Evolutionary conservation across 768 basidiomycete genomes (phyloP), one percentile per base, ranked within the genome.

Genomic region (Cubamyces sp.): DNA sequence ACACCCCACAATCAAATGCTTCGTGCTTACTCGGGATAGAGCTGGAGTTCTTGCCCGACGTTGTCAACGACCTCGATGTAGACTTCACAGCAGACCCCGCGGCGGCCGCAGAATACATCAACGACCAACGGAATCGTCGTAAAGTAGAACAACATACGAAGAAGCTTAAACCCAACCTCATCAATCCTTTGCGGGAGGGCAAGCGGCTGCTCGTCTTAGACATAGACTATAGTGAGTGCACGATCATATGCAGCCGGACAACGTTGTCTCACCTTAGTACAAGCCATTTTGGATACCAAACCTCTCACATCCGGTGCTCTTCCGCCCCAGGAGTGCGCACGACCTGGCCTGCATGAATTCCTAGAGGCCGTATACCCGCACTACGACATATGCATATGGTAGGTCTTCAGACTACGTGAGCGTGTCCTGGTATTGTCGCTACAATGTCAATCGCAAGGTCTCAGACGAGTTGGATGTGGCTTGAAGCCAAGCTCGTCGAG

Each of bases 351-450:
- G 16, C 94, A 96, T 71, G 86, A 91, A 70, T 94, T 96, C 70
- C 76, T 96, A 21, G 87, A 91, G 71, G 80, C 83, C 6, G 79
- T 92, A 54, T 93, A 94, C 68, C 88, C 88, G 5, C 79, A 86
- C 70, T 96, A 96, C 71, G 93, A 96, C 68, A 91, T 96, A 63
- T 91, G 90, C 67, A 90, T 96, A 64, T 96, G 94, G 93, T 90
- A 69, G 1, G 23, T 25, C 34, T 9, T 30, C 8, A 11, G 11
- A 5, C 11, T 9, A 11, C 9, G 1, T 11, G 34, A 11, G 4
- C 1, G 1, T 34, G 34, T 34, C 9, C 34, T 11, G 5, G 6
- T 5, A 34, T 5, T 9, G 11, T 34, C 11, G 34, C 34, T 34
- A 34, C 34, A 34, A 23, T 5, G 4, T n/a, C 12, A 3, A 4